These are phyloP conservation scores for Colletotrichum sojae DNA, from an alignment of 2,329 filamentous ascomycete genomes.

Conservation along the genomic window DNA sequence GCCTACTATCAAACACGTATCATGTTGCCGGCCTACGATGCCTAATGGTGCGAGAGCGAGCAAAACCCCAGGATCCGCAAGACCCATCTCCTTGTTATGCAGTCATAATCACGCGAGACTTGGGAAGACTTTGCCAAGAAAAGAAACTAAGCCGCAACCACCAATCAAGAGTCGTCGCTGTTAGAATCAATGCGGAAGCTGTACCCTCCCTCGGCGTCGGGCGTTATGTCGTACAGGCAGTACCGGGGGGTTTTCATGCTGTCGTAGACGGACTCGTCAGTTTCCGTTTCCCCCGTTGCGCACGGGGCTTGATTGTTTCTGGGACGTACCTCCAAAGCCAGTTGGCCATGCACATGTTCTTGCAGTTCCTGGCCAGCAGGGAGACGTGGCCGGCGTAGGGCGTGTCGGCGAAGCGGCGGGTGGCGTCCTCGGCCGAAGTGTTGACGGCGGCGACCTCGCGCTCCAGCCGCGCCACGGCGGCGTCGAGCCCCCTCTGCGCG, in stretches of 20 bases:
- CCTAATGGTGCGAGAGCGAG: too few species aligned
- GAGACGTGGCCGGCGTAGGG: slow-evolving; percentile 5
- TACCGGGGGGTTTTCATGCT: slow-evolving; percentile 29
- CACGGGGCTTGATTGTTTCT: too few species aligned
- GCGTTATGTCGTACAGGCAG: slow-evolving; percentile 22
- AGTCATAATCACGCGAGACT: too few species aligned
- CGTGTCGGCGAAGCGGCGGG: neutral
- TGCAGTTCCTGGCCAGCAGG: slow-evolving; percentile 27
- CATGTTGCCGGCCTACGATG: too few species aligned
- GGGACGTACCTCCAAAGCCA: slow-evolving; percentile 31
- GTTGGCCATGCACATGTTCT: slow-evolving; percentile 33
- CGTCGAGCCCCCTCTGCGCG: slow-evolving; percentile 9
- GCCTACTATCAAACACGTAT: too few species aligned
- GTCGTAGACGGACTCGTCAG: neutral
- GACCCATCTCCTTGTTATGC: too few species aligned
- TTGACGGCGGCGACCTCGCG: slow-evolving; percentile 19
- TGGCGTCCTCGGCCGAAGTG: slow-evolving; percentile 1
- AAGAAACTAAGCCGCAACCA: neutral
- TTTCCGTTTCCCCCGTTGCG: neutral
- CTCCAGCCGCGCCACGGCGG: neutral
- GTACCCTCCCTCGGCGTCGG: slow-evolving; percentile 10
- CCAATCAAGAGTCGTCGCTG: slow-evolving; percentile 1
- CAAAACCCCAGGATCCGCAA: too few species aligned
- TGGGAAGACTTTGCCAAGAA: too few species aligned
- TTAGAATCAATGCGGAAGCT: slow-evolving; percentile 10